These are phyloP conservation scores for Mortierella claussenii DNA, from an alignment of 192 early-diverging fungal genomes.

Conservation along the genomic window DNA sequence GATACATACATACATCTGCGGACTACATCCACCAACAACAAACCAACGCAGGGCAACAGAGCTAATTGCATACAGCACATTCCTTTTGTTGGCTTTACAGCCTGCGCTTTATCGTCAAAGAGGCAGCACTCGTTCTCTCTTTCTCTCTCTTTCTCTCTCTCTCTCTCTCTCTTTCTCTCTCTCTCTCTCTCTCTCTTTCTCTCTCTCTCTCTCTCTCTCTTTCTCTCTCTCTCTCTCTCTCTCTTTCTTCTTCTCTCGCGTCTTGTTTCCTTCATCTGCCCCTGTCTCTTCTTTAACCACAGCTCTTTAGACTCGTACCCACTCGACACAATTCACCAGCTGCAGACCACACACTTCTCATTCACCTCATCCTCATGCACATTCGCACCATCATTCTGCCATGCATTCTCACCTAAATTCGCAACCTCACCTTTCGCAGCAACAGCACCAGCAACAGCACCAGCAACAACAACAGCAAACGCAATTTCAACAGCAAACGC, in stretches of 20 bases:
- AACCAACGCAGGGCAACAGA: no score
- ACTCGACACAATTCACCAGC: no score
- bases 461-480: slow-evolving; percentile 13
- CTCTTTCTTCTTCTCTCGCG: background rate
- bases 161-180: background rate
- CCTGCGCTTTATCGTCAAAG: background rate
- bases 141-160: no score
- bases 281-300: background rate
- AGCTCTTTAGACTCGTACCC: no score
- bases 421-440: background rate
- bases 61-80: background rate
- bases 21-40: no score
- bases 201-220: background rate
- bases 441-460: slow-evolving; percentile 2
- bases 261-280: background rate
- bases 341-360: background rate
- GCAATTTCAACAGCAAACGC: no score
- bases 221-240: background rate
- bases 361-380: slow-evolving; percentile 1
- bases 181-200: background rate
- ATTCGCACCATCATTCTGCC: slow-evolving; percentile 1
- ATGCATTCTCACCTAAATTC: background rate
- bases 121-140: no score
- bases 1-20: no score
- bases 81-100: background rate